Conservation (phyloP, 202 grass and related monocot species). For the Hordeum pubiflorum region DNA sequence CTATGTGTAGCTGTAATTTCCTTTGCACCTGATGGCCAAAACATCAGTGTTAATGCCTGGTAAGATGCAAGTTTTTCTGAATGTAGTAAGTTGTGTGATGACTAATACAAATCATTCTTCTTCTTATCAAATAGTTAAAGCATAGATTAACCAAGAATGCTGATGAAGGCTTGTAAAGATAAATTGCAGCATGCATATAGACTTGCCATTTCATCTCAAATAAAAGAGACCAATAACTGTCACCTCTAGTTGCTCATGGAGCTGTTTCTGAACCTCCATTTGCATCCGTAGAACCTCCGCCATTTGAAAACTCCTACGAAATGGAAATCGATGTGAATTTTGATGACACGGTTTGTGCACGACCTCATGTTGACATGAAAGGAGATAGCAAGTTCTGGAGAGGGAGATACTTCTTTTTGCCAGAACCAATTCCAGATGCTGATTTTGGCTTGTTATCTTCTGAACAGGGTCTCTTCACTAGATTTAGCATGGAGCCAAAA, state of each 20-base stretch:
- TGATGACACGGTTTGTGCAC: neutral
- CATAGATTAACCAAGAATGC: neutral
- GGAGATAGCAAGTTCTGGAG: neutral
- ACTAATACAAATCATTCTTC: neutral
- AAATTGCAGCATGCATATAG: neutral
- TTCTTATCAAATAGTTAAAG: neutral
- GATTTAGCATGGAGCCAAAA: conserved; percentile 19
- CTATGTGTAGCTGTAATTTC: conserved; percentile 62
- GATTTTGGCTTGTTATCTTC: conserved; percentile 47
- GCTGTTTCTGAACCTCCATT: conserved; percentile 91
- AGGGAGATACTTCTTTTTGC: conserved; percentile 34
- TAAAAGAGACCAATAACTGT: neutral
- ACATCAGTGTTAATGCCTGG: conserved; percentile 1
- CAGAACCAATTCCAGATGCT: conserved; percentile 17
- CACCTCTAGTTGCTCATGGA: conserved; percentile 85
- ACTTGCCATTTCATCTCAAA: neutral
- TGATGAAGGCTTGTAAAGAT: neutral
- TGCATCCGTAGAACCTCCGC: conserved; percentile 71
- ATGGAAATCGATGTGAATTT: neutral
- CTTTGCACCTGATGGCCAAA: conserved; percentile 56
- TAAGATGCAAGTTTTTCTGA: neutral
- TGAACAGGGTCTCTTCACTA: conserved; percentile 47
- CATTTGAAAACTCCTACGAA: conserved; percentile 50
- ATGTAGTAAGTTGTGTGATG: neutral
- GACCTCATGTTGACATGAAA: neutral